A percentile compares a stretch with the other conserved stretches of the same genome.
Conservation (phyloP, 176 grass and related monocot genomes). For the Triticum dicoccoides region DNA sequence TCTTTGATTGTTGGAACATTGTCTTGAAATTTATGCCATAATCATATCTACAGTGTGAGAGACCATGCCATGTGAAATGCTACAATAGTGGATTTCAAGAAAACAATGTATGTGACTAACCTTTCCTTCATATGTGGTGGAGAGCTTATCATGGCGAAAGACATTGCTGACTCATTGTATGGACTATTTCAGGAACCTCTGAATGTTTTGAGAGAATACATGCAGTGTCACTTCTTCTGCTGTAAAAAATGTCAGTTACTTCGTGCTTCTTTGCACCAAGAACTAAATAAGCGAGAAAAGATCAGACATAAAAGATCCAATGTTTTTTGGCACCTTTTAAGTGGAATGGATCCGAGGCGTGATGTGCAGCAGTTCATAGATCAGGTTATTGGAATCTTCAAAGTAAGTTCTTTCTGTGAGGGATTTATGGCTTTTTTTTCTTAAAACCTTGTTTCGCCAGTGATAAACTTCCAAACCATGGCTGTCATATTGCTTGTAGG, state of each 20-base stretch:
- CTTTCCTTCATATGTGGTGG: slow-evolving; percentile 25
- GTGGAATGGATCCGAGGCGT: slow-evolving; percentile 36
- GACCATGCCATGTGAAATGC: slow-evolving; percentile 68
- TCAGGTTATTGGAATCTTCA: slow-evolving; percentile 48
- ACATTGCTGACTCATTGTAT: slow-evolving; percentile 13
- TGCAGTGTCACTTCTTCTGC: slow-evolving; percentile 37
- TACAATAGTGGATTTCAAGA: slow-evolving; percentile 20
- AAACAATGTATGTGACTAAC: slow-evolving; percentile 31
- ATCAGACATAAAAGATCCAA: slow-evolving; percentile 33
- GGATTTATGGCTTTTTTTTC: background rate
- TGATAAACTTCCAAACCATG: slow-evolving; percentile 18
- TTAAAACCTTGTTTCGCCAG: background rate
- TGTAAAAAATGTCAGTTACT: slow-evolving; percentile 35
- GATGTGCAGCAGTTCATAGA: slow-evolving; percentile 35
- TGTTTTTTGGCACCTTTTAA: slow-evolving; percentile 68
- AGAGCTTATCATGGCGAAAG: slow-evolving; percentile 20
- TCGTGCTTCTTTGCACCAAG: slow-evolving; percentile 34
- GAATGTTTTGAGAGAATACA: slow-evolving; percentile 44
- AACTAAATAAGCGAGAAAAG: slow-evolving; percentile 36
- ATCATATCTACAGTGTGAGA: slow-evolving; percentile 68
- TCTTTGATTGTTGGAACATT: slow-evolving; percentile 22
- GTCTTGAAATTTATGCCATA: slow-evolving; percentile 20
- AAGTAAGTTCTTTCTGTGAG: slow-evolving; percentile 48
- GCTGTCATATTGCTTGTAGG: slow-evolving; percentile 15
- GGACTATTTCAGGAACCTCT: slow-evolving; percentile 43